A percentile compares a stretch with the other conserved stretches of the same genome.
phyloP scores from a whole-genome alignment of 2,329 filamentous ascomycete genomes.

The Aspergillus sp. region DNA sequence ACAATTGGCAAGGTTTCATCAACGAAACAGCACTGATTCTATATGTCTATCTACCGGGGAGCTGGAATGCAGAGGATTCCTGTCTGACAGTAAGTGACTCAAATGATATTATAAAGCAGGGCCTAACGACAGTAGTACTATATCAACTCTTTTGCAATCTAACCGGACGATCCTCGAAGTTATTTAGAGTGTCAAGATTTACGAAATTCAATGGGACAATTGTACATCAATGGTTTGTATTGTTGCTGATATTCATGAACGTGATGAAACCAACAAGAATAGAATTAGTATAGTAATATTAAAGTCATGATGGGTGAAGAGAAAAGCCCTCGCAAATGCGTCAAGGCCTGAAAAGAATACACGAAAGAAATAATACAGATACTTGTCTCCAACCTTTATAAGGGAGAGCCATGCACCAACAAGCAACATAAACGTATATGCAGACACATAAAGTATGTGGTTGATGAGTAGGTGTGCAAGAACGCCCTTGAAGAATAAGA shows the following conservation, averaged over 20 bases:
- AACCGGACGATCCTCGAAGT: slow-evolving; percentile 1
- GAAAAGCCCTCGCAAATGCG: neutral
- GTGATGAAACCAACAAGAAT: neutral
- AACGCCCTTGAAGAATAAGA: neutral
- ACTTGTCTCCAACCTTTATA: neutral
- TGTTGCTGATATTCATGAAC: neutral
- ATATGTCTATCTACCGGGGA: slow-evolving; percentile 42
- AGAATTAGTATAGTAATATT: slow-evolving; percentile 6
- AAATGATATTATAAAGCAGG: neutral
- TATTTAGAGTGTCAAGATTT: too few relatives aligned
- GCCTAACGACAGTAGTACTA: slow-evolving; percentile 31
- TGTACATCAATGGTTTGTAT: neutral
- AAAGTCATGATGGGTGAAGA: neutral
- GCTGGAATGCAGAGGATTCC: slow-evolving; percentile 38
- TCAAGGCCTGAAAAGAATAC: slow-evolving; percentile 1
- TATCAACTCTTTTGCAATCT: slow-evolving; percentile 40
- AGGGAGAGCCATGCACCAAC: neutral
- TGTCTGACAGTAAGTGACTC: slow-evolving; percentile 40
- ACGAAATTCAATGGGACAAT: too few relatives aligned
- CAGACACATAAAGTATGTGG: slow-evolving; percentile 4
- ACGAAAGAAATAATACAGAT: slow-evolving; percentile 4
- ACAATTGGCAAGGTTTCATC: slow-evolving; percentile 32
- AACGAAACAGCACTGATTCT: slow-evolving; percentile 42
- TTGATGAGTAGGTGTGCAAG: slow-evolving; percentile 2
- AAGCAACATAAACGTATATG: neutral